phyloP scores from a whole-genome alignment of 495 filamentous ascomycete species.

The Lasiosphaeriaceae sp. region DNA sequence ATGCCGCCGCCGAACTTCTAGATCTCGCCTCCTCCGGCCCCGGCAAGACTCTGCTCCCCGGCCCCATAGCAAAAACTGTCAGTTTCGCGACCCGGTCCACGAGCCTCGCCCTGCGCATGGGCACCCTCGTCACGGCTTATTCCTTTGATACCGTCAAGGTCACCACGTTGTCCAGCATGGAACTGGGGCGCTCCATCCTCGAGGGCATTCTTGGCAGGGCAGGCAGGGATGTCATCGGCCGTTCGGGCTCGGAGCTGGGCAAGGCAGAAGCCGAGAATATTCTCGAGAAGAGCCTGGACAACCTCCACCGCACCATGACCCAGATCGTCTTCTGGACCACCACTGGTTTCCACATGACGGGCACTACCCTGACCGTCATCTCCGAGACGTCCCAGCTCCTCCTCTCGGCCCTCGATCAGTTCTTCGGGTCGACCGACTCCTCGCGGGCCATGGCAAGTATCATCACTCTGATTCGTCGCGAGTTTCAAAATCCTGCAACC shows the following conservation, averaged over 20 bases:
- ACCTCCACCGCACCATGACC: slow-evolving; percentile 59
- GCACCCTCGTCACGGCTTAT: slow-evolving; percentile 60
- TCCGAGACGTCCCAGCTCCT: slow-evolving; percentile 63
- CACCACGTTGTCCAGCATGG: slow-evolving; percentile 66
- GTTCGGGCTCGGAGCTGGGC: slow-evolving; percentile 51
- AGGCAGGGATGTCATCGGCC: slow-evolving; percentile 60
- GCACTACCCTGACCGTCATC: slow-evolving; percentile 57
- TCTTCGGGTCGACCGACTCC: slow-evolving; percentile 74
- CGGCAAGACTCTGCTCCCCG: slow-evolving; percentile 61
- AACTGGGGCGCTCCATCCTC: slow-evolving; percentile 62
- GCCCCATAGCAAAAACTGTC: slow-evolving; percentile 63
- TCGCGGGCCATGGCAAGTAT: slow-evolving; percentile 78
- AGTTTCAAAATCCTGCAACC: slow-evolving; percentile 62
- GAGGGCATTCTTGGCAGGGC: slow-evolving; percentile 65
- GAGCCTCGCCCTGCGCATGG: slow-evolving; percentile 66
- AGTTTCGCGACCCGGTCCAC: slow-evolving; percentile 66
- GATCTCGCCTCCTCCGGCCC: slow-evolving; percentile 22
- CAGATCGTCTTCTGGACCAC: slow-evolving; percentile 64
- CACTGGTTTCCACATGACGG: slow-evolving; percentile 66
- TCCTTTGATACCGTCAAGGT: slow-evolving; percentile 62
- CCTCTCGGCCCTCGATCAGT: slow-evolving; percentile 64
- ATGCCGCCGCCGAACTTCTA: slow-evolving; percentile 13
- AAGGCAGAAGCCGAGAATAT: slow-evolving; percentile 59
- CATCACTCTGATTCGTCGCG: slow-evolving; percentile 65
- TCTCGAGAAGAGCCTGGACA: slow-evolving; percentile 60